Conservation (phyloP, 352 stramenopile genomes). For the Phytophthora syringae region DNA sequence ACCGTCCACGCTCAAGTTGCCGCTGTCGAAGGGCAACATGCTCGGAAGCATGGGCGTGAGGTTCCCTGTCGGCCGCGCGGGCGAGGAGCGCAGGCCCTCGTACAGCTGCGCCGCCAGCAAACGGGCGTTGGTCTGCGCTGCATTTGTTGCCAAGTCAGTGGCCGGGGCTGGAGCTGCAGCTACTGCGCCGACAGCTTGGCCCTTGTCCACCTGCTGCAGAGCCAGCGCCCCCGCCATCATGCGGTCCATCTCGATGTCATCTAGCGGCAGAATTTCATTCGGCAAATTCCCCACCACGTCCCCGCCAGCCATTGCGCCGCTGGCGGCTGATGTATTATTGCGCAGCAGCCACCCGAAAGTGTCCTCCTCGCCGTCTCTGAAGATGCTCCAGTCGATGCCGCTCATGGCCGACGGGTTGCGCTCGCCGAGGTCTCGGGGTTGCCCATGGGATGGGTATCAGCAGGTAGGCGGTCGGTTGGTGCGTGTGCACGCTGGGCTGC, state of each 20-base stretch:
- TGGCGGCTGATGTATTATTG: conserved; percentile 26
- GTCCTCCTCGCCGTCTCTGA: conserved; percentile 67
- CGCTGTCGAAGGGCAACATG: conserved; percentile 7
- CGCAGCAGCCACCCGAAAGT: conserved; percentile 66
- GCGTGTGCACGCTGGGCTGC: neutral
- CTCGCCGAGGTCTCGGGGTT: conserved; percentile 18
- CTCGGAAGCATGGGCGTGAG: conserved; percentile 17
- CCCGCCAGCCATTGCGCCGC: neutral
- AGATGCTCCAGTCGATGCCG: conserved; percentile 76
- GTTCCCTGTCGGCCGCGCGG: conserved; percentile 5
- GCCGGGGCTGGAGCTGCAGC: neutral
- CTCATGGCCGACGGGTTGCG: conserved; percentile 35
- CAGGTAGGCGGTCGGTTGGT: neutral
- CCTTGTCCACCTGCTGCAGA: conserved; percentile 8
- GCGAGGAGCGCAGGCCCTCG: conserved; percentile 19
- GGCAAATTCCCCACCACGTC: neutral
- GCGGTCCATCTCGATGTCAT: conserved; percentile 47
- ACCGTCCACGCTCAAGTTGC: conserved; percentile 19
- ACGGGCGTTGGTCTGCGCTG: conserved; percentile 19
- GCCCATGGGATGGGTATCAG: no score
- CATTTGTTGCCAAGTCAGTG: neutral
- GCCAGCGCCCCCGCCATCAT: conserved; percentile 24
- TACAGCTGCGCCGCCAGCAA: conserved; percentile 34
- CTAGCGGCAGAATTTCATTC: conserved; percentile 41
- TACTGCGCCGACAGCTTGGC: neutral